phyloP scores from a whole-genome alignment of 495 filamentous ascomycete species.

The Amniculicola lignicola region DNA sequence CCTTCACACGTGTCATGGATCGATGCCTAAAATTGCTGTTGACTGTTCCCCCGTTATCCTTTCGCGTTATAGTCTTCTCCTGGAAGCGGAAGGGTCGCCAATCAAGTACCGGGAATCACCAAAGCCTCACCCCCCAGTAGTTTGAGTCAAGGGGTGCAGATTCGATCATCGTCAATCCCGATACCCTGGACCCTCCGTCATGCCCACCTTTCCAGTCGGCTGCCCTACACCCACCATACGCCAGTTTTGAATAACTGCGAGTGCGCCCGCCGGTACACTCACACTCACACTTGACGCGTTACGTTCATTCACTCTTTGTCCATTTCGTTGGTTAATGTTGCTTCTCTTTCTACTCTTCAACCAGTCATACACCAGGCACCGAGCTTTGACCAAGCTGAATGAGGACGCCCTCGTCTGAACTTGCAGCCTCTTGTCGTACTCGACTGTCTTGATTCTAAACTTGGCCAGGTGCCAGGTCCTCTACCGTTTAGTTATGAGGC shows the following conservation, averaged over 20 bases:
- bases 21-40: conserved; percentile 30
- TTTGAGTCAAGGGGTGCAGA: conserved; percentile 34
- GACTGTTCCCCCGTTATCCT: conserved; percentile 25
- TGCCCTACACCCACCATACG: conserved; percentile 3
- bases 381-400: conserved; percentile 25
- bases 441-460: conserved; percentile 18
- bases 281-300: conserved; percentile 11
- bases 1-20: conserved; percentile 9
- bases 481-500: conserved; percentile 25
- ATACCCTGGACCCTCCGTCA: conserved; percentile 7
- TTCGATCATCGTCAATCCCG: conserved; percentile 27
- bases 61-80: conserved; percentile 29
- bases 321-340: background rate
- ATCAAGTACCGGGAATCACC: conserved; percentile 20
- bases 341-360: conserved; percentile 4
- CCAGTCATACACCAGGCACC: conserved; percentile 15
- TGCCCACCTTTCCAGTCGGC: conserved; percentile 14
- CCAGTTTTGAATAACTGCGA: conserved; percentile 20
- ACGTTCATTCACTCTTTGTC: conserved; percentile 14
- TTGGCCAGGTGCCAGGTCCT: conserved; percentile 28
- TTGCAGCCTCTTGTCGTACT: conserved; percentile 24
- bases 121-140: conserved; percentile 30
- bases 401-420: conserved; percentile 8
- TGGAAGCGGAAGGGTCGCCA: conserved; percentile 15
- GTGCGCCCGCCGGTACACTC: background rate